Evolutionary conservation across 371 early-diverging fungal genomes (phyloP), one percentile per base, ranked within the genome.

Genomic region (Zychaea mexicana): DNA sequence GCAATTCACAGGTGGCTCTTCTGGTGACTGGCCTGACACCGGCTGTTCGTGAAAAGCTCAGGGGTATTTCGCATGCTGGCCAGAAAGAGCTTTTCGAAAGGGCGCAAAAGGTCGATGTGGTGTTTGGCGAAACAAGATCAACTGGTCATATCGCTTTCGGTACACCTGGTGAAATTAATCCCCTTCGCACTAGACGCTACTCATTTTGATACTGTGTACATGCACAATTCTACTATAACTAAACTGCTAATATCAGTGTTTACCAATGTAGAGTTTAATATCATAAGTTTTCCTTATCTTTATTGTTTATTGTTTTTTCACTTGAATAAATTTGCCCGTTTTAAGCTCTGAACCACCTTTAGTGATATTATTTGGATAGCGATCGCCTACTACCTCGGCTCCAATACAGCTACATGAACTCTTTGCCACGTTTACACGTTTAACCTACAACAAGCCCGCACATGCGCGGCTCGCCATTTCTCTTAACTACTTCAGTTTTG

Each of bases 1-100:
- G 68, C 10, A 64, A 60, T 27, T 68, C 68, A 2, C 68, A 68
- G 45, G 60, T 61, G n/a, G 68, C 68, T 13, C 39, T 68, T 4
- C 46, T 68, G 27, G 68, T 60, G 15, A 60, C 68, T 0, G 68
- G 68, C n/a, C 12, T 64, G 5, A 64, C 68, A 1, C 46, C 53
- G 5, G 60, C 68, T 0, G 55, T 54, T 12, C 60, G 47, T 2
- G 19, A 64, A 30, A 12, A 68, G 36, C 42, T 68, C 28, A 57
- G 21, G 4, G 68, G 64, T 7, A 21, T 64, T 19, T 68, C 68
- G 3, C 68, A 68, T 42, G 53, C 68, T 2, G 55, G 57, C 12
- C 61, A 63, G 19, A 33, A 32, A n/a, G 27, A 27, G 2, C 55
- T 68, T n/a, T 63, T 68, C 21, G n/a, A 46, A 7, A 15, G 52